Percentiles rank a stretch among this genome's conserved stretches.
Conservation (phyloP, 768 basidiomycete species). For the Mycena floridula region DNA sequence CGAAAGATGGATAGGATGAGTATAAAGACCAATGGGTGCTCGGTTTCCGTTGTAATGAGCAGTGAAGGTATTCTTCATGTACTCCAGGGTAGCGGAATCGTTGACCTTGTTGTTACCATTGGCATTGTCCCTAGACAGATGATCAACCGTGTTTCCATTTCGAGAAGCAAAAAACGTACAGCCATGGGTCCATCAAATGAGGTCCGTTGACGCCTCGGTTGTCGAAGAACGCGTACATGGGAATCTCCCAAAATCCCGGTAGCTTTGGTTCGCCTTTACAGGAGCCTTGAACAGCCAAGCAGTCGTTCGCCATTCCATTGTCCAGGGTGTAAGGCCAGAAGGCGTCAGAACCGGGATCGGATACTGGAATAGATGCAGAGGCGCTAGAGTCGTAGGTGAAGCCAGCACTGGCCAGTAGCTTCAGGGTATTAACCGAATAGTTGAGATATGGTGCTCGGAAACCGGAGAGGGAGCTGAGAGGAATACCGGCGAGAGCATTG, state of each 20-base stretch:
- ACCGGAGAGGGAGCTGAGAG: constrained; percentile 53
- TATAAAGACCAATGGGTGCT: constrained; percentile 77
- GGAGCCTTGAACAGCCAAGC: constrained; percentile 42
- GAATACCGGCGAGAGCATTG: constrained; percentile 74
- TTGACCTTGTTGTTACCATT: constrained; percentile 46
- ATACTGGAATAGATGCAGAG: constrained; percentile 57
- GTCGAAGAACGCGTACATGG: constrained; percentile 79
- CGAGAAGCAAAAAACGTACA: constrained; percentile 38
- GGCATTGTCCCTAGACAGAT: constrained; percentile 37
- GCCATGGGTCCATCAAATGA: constrained; percentile 82
- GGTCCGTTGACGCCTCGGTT: constrained; percentile 42
- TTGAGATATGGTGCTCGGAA: constrained; percentile 78
- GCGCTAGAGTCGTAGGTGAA: constrained; percentile 73
- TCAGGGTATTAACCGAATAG: constrained; percentile 58
- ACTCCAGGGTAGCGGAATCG: constrained; percentile 58
- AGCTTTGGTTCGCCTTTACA: constrained; percentile 69
- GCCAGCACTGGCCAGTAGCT: constrained; percentile 41
- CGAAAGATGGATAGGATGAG: constrained; percentile 76
- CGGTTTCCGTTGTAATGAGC: constrained; percentile 69
- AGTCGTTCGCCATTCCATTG: constrained; percentile 77
- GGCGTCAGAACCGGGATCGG: constrained; percentile 61
- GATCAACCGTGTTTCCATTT: too few relatives aligned
- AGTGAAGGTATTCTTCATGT: constrained; percentile 71
- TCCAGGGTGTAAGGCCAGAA: constrained; percentile 84
- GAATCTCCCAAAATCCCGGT: constrained; percentile 80